These are phyloP conservation scores for Wickerhamiella dianesei DNA, from an alignment of 805 yeast species.

Conservation along the genomic window DNA sequence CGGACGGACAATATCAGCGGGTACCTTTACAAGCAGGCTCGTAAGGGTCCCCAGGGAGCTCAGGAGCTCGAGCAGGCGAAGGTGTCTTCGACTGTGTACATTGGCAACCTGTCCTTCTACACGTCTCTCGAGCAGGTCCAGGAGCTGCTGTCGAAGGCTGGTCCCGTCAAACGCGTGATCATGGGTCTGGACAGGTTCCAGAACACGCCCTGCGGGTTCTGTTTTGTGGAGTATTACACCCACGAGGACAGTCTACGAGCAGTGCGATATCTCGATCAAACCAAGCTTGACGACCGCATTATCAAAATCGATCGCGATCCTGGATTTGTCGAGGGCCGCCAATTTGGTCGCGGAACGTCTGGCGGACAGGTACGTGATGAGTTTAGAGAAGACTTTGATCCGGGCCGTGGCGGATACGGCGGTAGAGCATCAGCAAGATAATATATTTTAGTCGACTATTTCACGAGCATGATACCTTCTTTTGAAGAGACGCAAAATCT, in stretches of 20 bases:
- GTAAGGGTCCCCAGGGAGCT: conserved; percentile 23
- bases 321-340: conserved; percentile 90
- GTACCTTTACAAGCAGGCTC: conserved; percentile 26
- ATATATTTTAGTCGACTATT: not conserved
- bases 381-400: conserved; percentile 31
- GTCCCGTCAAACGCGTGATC: conserved; percentile 61
- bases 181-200: conserved; percentile 92
- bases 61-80: conserved; percentile 54
- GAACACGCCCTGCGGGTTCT: conserved; percentile 92
- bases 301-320: conserved; percentile 89
- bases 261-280: conserved; percentile 66
- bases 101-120: conserved; percentile 78
- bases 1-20: conserved; percentile 26
- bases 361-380: conserved; percentile 91
- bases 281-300: conserved; percentile 69
- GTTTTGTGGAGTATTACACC: conserved; percentile 67
- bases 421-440: conserved; percentile 7
- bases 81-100: conserved; percentile 65
- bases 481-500: too few species aligned
- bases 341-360: conserved; percentile 80
- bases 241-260: conserved; percentile 68
- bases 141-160: conserved; percentile 68
- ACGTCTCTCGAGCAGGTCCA: conserved; percentile 92
- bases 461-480: too few species aligned
- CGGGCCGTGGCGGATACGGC: conserved; percentile 34